phyloP scores from a whole-genome alignment of 2,329 filamentous ascomycete genomes.

The Byssothecium circinans region DNA sequence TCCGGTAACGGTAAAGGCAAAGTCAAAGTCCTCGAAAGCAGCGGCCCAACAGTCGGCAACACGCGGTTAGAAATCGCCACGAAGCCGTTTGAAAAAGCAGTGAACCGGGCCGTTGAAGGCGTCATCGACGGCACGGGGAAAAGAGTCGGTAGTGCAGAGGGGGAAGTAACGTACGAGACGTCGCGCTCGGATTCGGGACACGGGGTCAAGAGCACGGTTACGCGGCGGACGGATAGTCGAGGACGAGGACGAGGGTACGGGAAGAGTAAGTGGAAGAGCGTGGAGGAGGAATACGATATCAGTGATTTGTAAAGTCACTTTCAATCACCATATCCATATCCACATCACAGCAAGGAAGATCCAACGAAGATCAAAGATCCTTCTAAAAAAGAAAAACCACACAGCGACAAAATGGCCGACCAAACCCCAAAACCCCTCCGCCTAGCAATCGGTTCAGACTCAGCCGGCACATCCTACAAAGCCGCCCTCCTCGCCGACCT shows the following conservation, averaged over 20 bases:
- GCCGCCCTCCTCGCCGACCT: slow-evolving; percentile 74
- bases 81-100: slow-evolving; percentile 41
- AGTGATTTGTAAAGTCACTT: slow-evolving; percentile 35
- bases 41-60: slow-evolving; percentile 36
- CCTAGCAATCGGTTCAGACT: slow-evolving; percentile 67
- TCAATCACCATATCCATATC: too few species aligned
- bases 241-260: slow-evolving; percentile 4
- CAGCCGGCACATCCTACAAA: slow-evolving; percentile 79
- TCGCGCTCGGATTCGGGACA: slow-evolving; percentile 11
- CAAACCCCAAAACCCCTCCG: slow-evolving; percentile 45
- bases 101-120: slow-evolving; percentile 36
- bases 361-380: neutral
- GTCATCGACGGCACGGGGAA: slow-evolving; percentile 27
- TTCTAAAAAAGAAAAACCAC: neutral
- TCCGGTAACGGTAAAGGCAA: slow-evolving; percentile 25
- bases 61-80: slow-evolving; percentile 38
- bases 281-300: slow-evolving; percentile 38
- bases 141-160: slow-evolving; percentile 24
- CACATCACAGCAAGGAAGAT: slow-evolving; percentile 1
- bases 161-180: slow-evolving; percentile 24
- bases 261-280: slow-evolving; percentile 4
- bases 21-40: slow-evolving; percentile 39
- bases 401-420: neutral
- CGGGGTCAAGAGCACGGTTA: slow-evolving; percentile 10
- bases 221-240: slow-evolving; percentile 1